Evolutionary conservation across 1,139 yeast species (phyloP).

Genomic region (Scheffersomyces cryptocercus): DNA sequence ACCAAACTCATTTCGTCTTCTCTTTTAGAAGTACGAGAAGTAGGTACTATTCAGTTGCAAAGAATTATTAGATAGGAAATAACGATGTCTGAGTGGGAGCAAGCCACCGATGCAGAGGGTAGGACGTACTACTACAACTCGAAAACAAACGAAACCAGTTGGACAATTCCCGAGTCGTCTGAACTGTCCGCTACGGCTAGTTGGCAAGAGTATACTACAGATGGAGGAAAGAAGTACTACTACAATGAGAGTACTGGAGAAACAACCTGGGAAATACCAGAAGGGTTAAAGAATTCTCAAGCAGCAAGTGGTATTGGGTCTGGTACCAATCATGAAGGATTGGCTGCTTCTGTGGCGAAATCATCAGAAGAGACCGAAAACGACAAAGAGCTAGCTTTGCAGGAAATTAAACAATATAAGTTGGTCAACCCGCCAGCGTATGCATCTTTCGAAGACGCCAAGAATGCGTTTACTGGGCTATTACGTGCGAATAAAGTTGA

Average conservation of each 20-base stretch:
- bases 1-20: no score
- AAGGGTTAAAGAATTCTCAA: conserved; percentile 24
- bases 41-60: no score
- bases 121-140: conserved; percentile 70
- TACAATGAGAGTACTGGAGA: conserved; percentile 64
- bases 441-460: conserved; percentile 35
- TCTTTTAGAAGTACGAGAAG: no score
- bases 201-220: conserved; percentile 71
- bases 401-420: conserved; percentile 7
- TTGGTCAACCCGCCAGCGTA: conserved; percentile 16
- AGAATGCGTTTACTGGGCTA: conserved; percentile 50
- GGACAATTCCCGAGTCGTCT: conserved; percentile 74
- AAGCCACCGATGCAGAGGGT: conserved; percentile 64
- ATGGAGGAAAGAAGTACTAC: conserved; percentile 73
- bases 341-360: conserved; percentile 4
- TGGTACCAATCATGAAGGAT: not conserved
- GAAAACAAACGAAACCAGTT: conserved; percentile 67
- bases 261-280: conserved; percentile 82
- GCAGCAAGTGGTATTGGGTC: not conserved
- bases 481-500: conserved; percentile 58
- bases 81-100: conserved; percentile 53
- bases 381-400: conserved; percentile 14
- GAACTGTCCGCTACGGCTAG: conserved; percentile 33
- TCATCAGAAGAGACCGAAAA: conserved; percentile 8
- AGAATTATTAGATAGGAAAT: not conserved